Conservation (phyloP, 1,139 yeast genomes). For the Wickerhamiella infanticola region DNA sequence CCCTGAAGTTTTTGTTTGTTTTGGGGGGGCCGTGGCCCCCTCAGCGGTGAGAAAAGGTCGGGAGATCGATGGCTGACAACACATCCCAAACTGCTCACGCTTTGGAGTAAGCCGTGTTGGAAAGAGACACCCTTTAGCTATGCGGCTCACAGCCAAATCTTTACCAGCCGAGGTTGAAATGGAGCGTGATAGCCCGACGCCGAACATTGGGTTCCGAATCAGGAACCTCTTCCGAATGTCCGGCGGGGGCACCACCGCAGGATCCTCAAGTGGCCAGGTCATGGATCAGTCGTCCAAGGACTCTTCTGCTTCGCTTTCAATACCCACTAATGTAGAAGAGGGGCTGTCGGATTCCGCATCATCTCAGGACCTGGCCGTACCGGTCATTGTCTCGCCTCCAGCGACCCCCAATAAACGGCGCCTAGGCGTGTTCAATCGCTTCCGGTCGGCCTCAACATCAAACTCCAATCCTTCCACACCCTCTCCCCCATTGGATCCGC, state of each 20-base stretch:
- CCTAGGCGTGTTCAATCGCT: conserved; percentile 4
- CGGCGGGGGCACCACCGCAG: background rate
- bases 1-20: too few species aligned
- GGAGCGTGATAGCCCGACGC: background rate
- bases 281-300: background rate
- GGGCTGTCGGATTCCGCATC: background rate
- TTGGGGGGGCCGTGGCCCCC: too few species aligned
- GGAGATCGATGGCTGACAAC: too few species aligned
- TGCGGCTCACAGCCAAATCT: background rate
- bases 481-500: background rate
- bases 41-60: too few species aligned
- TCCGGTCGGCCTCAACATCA: conserved; percentile 4
- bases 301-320: background rate
- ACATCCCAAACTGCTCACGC: too few species aligned
- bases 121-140: background rate
- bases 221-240: background rate
- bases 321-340: background rate
- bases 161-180: background rate
- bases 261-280: background rate
- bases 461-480: background rate
- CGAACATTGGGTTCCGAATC: background rate
- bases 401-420: background rate
- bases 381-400: background rate
- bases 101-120: too few species aligned
- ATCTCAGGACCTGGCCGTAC: background rate